phyloP scores from a whole-genome alignment of 2,329 filamentous ascomycete genomes.

The Alternaria sp. region DNA sequence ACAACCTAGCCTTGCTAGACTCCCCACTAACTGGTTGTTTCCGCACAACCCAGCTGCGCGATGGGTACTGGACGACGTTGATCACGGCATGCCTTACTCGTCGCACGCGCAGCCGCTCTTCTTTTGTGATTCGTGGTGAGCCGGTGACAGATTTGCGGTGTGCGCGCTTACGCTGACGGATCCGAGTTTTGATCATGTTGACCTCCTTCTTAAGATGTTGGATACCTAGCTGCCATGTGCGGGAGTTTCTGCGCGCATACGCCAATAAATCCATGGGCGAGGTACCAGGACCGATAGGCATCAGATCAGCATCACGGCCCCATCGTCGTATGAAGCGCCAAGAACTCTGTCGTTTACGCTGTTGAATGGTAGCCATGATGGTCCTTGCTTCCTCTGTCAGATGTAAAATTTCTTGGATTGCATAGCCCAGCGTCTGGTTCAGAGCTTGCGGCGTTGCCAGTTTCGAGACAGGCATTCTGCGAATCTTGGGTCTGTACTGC shows the following conservation, averaged over 20 bases:
- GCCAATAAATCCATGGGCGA: not conserved
- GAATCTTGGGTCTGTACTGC: not conserved
- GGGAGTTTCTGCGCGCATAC: not conserved
- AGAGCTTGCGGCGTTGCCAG: not conserved
- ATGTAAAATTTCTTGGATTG: not conserved
- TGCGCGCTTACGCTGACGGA: not conserved
- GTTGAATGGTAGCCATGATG: not conserved
- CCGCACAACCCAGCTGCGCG: not conserved
- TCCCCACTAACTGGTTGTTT: not conserved
- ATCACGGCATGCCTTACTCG: not conserved
- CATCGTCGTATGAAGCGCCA: not conserved
- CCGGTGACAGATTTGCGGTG: not conserved
- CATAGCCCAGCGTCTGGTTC: not conserved
- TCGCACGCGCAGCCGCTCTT: not conserved
- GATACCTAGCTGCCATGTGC: not conserved
- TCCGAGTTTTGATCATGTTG: not conserved
- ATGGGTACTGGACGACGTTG: not conserved
- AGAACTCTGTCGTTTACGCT: not conserved
- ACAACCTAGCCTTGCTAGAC: not conserved
- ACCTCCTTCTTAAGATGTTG: not conserved
- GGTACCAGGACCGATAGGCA: not conserved
- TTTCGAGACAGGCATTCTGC: not conserved
- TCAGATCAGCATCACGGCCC: not conserved
- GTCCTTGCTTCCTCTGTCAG: conserved; percentile 1
- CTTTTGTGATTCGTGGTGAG: too few relatives aligned